A percentile compares a stretch with the other conserved stretches of the same genome.
Evolutionary conservation across 2,329 filamentous ascomycete species (phyloP).

Genomic region (Ascomycota sp.): DNA sequence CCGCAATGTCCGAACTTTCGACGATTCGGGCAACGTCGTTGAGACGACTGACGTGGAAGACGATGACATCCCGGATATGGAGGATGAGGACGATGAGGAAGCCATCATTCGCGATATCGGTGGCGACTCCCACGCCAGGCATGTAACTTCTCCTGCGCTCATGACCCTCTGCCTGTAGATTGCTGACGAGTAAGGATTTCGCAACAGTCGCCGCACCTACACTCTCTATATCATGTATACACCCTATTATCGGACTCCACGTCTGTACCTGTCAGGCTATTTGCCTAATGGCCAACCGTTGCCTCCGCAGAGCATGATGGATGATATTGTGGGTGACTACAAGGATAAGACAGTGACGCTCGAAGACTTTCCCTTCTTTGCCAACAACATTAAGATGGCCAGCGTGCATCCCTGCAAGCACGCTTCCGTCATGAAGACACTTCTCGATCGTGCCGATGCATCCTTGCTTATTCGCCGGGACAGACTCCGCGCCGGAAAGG

Average conservation of each 20-base stretch:
- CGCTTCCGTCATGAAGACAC: conserved; percentile 91
- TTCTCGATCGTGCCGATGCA: conserved; percentile 86
- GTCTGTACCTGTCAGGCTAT: conserved; percentile 88
- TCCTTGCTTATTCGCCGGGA: conserved; percentile 75
- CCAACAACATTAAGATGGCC: conserved; percentile 82
- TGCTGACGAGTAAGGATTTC: not conserved
- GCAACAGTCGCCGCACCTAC: conserved; percentile 77
- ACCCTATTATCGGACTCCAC: conserved; percentile 87
- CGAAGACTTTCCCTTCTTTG: conserved; percentile 92
- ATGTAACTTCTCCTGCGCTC: conserved; percentile 3
- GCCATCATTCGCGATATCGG: conserved; percentile 73
- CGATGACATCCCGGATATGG: conserved; percentile 96
- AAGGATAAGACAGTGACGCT: conserved; percentile 97
- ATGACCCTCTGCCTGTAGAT: too few species aligned
- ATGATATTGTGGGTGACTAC: conserved; percentile 90
- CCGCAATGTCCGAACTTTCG: conserved; percentile 68
- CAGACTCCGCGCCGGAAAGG: conserved; percentile 47
- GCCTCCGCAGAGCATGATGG: conserved; percentile 75
- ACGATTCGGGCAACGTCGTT: conserved; percentile 72
- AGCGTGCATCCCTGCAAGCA: conserved; percentile 95
- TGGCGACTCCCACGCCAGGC: conserved; percentile 25
- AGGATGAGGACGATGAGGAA: conserved; percentile 92
- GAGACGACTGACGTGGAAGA: conserved; percentile 51
- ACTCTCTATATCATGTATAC: conserved; percentile 97
- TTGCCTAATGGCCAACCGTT: conserved; percentile 59